phyloP scores from a whole-genome alignment of 192 early-diverging fungal species.

The Borealophlyctis nickersoniae region DNA sequence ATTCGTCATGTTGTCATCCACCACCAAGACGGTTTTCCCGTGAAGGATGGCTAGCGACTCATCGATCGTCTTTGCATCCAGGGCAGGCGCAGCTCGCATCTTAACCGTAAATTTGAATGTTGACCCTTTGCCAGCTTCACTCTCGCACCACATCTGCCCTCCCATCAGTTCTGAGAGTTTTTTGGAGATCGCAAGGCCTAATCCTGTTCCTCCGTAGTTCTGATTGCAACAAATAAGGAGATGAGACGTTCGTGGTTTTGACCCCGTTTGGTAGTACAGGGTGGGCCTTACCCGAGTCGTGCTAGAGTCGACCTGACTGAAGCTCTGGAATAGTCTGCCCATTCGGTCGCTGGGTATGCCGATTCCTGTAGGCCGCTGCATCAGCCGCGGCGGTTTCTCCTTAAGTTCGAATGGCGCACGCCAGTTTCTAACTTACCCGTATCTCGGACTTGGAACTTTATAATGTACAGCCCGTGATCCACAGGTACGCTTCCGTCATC shows the following conservation, averaged over 20 bases:
- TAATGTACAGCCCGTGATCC: background rate
- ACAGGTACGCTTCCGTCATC: background rate
- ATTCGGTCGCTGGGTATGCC: slow-evolving; percentile 12
- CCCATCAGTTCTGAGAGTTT: slow-evolving; percentile 48
- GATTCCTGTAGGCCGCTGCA: background rate
- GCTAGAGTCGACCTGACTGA: slow-evolving; percentile 69
- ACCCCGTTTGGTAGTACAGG: slow-evolving; percentile 2
- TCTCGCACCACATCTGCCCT: slow-evolving; percentile 60
- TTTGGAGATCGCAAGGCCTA: slow-evolving; percentile 81
- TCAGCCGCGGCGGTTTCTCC: background rate
- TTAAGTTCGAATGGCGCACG: slow-evolving; percentile 65
- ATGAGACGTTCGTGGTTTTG: background rate
- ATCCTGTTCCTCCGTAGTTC: slow-evolving; percentile 82
- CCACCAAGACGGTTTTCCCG: background rate
- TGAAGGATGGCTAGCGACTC: background rate
- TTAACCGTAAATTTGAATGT: slow-evolving; percentile 70
- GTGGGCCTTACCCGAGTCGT: slow-evolving; percentile 35
- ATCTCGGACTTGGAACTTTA: slow-evolving; percentile 63
- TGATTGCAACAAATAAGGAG: background rate
- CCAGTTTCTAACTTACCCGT: slow-evolving; percentile 79
- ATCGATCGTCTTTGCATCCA: background rate
- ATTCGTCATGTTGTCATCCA: background rate
- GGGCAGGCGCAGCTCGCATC: background rate
- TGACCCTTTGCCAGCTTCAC: slow-evolving; percentile 66
- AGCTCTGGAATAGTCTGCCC: slow-evolving; percentile 73